Evolutionary conservation across 169 alveolate genomes (phyloP).

Genomic region (Babesia bigemina): DNA sequence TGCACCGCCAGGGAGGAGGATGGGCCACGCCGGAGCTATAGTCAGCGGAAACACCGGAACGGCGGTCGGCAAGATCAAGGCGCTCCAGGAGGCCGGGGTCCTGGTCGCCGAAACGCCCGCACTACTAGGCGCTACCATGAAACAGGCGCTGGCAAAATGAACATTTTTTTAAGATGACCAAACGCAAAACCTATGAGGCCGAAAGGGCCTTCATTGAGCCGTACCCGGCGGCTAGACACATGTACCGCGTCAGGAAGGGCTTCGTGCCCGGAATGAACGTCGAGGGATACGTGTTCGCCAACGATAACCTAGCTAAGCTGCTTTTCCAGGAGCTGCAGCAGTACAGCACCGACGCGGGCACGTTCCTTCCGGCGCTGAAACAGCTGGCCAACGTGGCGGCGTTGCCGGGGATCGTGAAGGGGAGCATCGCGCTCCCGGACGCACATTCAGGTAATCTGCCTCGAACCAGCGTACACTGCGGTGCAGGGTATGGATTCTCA

Average conservation of each 20-base stretch:
- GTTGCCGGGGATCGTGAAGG: conserved; percentile 86
- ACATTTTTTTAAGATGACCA: background rate
- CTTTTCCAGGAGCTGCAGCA: conserved; percentile 78
- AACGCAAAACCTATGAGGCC: conserved; percentile 35
- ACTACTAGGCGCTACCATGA: conserved; percentile 78
- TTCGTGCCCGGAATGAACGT: conserved; percentile 85
- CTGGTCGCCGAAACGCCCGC: conserved; percentile 89
- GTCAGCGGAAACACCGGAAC: conserved; percentile 97
- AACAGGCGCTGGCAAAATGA: conserved; percentile 40
- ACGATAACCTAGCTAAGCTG: conserved; percentile 70
- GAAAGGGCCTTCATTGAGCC: conserved; percentile 35
- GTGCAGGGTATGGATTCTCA: conserved; percentile 87
- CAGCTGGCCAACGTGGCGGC: conserved; percentile 89
- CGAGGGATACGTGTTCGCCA: conserved; percentile 80
- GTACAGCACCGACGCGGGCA: conserved; percentile 62
- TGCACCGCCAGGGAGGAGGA: conserved; percentile 98
- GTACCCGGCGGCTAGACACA: conserved; percentile 36
- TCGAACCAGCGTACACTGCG: background rate
- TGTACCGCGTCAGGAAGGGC: conserved; percentile 76
- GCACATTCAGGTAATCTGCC: conserved; percentile 75
- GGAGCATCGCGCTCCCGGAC: conserved; percentile 85
- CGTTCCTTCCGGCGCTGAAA: conserved; percentile 87
- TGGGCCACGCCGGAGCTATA: conserved; percentile 99
- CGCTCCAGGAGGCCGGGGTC: conserved; percentile 90
- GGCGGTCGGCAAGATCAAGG: conserved; percentile 91